A percentile compares a stretch with the other conserved stretches of the same genome.
These are phyloP conservation scores for Carex arenaria DNA, from an alignment of 202 grass and related monocot genomes.

Conservation along the genomic window DNA sequence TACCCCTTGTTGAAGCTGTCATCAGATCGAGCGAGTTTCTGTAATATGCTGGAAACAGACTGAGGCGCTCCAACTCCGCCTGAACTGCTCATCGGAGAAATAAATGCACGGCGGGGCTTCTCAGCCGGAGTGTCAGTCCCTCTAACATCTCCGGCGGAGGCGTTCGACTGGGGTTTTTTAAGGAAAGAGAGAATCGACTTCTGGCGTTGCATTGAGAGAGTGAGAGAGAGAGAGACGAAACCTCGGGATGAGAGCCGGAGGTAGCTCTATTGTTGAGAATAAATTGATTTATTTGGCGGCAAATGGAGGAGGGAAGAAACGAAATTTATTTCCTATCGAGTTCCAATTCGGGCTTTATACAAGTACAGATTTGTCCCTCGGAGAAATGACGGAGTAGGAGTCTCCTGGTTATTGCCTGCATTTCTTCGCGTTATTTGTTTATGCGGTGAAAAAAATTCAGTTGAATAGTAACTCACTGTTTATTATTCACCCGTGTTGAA, in stretches of 20 bases:
- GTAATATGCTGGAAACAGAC: constrained; percentile 58
- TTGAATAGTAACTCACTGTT: too few relatives aligned
- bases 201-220: constrained; percentile 46
- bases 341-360: background rate
- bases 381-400: background rate
- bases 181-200: constrained; percentile 85
- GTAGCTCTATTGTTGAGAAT: background rate
- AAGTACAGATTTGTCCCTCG: background rate
- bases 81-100: constrained; percentile 4
- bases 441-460: too few relatives aligned
- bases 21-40: constrained; percentile 35
- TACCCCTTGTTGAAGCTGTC: constrained; percentile 37
- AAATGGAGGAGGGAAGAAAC: background rate
- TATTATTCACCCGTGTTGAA: too few relatives aligned
- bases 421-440: too few relatives aligned
- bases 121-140: constrained; percentile 50
- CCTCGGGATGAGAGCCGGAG: background rate
- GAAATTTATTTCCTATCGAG: background rate
- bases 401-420: background rate
- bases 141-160: constrained; percentile 24
- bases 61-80: background rate
- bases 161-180: constrained; percentile 33
- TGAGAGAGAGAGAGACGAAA: background rate
- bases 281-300: constrained; percentile 20
- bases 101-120: constrained; percentile 36